phyloP scores from a whole-genome alignment of 2,329 filamentous ascomycete species.

The Monosporascus sp. region DNA sequence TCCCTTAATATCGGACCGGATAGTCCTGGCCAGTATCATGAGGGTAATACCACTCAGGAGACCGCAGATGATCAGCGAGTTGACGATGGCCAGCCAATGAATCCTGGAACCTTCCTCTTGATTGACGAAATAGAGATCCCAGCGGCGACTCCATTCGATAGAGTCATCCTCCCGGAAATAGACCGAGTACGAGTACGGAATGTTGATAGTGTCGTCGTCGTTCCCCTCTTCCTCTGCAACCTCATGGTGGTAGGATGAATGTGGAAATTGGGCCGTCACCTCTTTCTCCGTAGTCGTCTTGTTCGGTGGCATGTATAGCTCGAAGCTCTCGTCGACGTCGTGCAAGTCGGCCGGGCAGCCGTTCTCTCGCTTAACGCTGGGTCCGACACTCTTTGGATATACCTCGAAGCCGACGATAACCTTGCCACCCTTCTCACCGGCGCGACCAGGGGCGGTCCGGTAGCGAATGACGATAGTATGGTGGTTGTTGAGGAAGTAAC shows the following conservation, averaged over 20 bases:
- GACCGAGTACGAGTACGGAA: slow-evolving; percentile 85
- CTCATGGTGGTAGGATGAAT: slow-evolving; percentile 55
- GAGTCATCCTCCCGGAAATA: slow-evolving; percentile 80
- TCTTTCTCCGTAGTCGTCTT: slow-evolving; percentile 39
- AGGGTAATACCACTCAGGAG: slow-evolving; percentile 73
- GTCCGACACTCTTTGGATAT: slow-evolving; percentile 76
- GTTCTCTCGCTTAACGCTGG: slow-evolving; percentile 51
- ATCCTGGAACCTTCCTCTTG: slow-evolving; percentile 76
- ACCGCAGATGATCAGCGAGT: slow-evolving; percentile 78
- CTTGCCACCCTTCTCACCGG: slow-evolving; percentile 66
- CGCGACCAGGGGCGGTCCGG: slow-evolving; percentile 63
- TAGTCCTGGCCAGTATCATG: slow-evolving; percentile 74
- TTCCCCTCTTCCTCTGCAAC: slow-evolving; percentile 49
- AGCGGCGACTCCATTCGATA: slow-evolving; percentile 77
- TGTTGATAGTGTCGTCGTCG: slow-evolving; percentile 60
- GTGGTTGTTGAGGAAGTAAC: slow-evolving; percentile 81
- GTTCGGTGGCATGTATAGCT: slow-evolving; percentile 63
- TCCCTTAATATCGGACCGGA: slow-evolving; percentile 72
- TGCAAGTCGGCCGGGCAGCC: slow-evolving; percentile 67
- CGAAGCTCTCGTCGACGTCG: slow-evolving; percentile 58
- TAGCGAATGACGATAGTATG: slow-evolving; percentile 79
- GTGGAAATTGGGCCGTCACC: slow-evolving; percentile 41
- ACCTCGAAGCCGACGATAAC: slow-evolving; percentile 87
- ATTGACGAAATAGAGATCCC: slow-evolving; percentile 87
- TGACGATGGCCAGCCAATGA: slow-evolving; percentile 85